These are phyloP conservation scores for Pseudogymnoascus sp. DNA, from an alignment of 2,329 filamentous ascomycete species.

Conservation along the genomic window DNA sequence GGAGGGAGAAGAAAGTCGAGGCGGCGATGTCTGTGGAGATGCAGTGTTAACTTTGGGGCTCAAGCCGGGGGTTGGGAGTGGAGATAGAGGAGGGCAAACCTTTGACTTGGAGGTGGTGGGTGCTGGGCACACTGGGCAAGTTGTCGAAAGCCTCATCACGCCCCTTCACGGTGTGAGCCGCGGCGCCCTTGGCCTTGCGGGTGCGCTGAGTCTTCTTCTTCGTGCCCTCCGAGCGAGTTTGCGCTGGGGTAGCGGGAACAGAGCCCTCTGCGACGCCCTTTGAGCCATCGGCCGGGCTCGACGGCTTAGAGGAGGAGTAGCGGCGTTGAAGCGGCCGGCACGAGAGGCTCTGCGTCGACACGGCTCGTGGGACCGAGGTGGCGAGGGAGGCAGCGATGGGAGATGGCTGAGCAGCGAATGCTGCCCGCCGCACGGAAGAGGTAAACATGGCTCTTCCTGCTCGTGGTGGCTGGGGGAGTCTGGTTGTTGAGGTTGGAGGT, in stretches of 20 bases:
- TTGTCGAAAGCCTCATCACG: slow-evolving; percentile 43
- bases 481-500: slow-evolving; percentile 8
- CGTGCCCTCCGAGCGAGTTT: slow-evolving; percentile 19
- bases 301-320: slow-evolving; percentile 33
- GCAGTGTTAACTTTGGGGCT: slow-evolving; percentile 14
- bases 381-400: slow-evolving; percentile 23
- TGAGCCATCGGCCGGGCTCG: slow-evolving; percentile 30
- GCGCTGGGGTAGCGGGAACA: slow-evolving; percentile 21
- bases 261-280: slow-evolving; percentile 21
- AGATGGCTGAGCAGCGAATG: slow-evolving; percentile 21
- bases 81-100: slow-evolving; percentile 35
- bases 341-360: slow-evolving; percentile 22
- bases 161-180: slow-evolving; percentile 29
- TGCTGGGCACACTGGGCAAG: slow-evolving; percentile 67
- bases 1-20: slow-evolving; percentile 90
- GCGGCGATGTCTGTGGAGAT: slow-evolving; percentile 64
- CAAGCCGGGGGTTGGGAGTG: neutral
- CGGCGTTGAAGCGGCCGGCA: slow-evolving; percentile 28
- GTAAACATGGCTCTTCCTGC: slow-evolving; percentile 27
- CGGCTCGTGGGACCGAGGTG: slow-evolving; percentile 21
- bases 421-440: slow-evolving; percentile 28
- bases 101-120: slow-evolving; percentile 61
- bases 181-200: slow-evolving; percentile 48
- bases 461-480: slow-evolving; percentile 9
- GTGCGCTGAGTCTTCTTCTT: slow-evolving; percentile 33